Conservation (phyloP, 345 rosid genomes). For the Eucalyptus grandis region DNA sequence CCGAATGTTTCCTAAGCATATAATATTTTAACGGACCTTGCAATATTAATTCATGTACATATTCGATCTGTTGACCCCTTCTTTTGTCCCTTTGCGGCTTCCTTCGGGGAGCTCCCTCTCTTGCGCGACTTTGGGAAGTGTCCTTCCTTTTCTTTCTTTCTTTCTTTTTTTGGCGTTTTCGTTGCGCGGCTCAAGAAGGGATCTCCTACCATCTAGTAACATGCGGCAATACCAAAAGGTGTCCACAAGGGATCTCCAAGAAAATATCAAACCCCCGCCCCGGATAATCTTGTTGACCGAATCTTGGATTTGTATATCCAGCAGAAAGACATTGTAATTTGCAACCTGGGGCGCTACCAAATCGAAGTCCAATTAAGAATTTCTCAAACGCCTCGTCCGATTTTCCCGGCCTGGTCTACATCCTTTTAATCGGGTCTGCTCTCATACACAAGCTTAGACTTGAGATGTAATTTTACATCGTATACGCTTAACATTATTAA, state of each 20-base stretch:
- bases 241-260: neutral
- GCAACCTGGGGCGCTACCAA: neutral
- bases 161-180: neutral
- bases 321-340: neutral
- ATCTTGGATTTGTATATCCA: neutral
- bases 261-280: neutral
- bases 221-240: neutral
- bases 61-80: neutral
- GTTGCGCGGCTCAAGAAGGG: neutral
- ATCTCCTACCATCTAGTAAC: neutral
- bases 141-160: neutral
- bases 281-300: neutral
- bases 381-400: neutral
- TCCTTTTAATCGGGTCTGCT: neutral
- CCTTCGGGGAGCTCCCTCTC: neutral
- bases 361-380: neutral
- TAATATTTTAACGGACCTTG: neutral
- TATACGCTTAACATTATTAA: neutral
- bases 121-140: neutral
- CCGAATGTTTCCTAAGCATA: too few species aligned
- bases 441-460: neutral
- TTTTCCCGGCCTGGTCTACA: neutral
- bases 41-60: neutral
- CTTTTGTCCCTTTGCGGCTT: neutral
- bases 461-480: too few species aligned